Conservation (phyloP, 2,329 filamentous ascomycete species). For the Fusarium verrucosum region DNA sequence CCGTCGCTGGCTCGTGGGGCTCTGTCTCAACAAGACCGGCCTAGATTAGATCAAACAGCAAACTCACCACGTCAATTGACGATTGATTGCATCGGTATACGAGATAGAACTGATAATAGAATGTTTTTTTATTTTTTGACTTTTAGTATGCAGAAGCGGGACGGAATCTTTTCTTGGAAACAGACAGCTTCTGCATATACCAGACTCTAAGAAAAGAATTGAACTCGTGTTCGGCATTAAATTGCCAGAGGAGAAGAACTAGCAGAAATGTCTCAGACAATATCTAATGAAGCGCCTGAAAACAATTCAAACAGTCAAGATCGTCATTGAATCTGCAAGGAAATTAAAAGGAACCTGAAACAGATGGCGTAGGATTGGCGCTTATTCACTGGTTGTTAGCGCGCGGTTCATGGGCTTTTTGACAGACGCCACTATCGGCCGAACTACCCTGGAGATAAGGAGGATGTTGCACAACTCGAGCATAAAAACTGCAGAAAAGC, state of each 20-base stretch:
- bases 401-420: conserved; percentile 18
- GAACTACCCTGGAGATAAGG: conserved; percentile 3
- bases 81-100: conserved; percentile 25
- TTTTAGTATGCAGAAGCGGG: conserved; percentile 7
- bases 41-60: background rate
- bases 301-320: background rate
- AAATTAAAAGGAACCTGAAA: conserved; percentile 13
- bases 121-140: background rate
- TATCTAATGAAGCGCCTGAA: background rate
- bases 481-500: background rate
- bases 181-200: background rate
- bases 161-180: conserved; percentile 20
- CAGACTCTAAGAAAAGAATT: background rate
- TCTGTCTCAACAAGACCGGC: background rate
- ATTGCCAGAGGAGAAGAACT: background rate
- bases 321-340: conserved; percentile 7
- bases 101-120: conserved; percentile 12
- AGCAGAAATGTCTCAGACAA: too few species aligned
- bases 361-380: conserved; percentile 14
- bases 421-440: background rate
- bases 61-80: conserved; percentile 16
- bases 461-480: background rate
- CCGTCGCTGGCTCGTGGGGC: background rate
- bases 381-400: conserved; percentile 14
- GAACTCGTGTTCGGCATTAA: conserved; percentile 5